Evolutionary conservation across 805 yeast genomes (phyloP).

Genomic region (Suhomyces xylopsoci): DNA sequence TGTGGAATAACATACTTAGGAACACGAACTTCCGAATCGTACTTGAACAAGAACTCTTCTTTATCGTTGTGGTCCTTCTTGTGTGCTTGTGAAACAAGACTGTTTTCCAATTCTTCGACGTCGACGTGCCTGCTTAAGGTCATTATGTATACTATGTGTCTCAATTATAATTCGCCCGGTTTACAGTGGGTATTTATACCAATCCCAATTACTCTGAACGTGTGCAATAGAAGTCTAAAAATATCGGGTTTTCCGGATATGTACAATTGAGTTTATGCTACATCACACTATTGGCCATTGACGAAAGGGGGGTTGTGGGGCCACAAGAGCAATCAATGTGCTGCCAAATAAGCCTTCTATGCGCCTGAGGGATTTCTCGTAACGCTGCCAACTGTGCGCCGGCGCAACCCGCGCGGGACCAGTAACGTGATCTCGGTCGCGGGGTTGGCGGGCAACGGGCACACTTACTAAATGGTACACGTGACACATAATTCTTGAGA

Average conservation of each 20-base stretch:
- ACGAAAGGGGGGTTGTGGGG: neutral
- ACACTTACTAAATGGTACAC: neutral
- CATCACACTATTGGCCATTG: neutral
- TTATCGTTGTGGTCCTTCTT: slow-evolving; percentile 18
- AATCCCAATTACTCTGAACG: neutral
- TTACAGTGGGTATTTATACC: neutral
- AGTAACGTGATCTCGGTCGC: neutral
- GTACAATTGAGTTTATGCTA: neutral
- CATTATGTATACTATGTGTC: slow-evolving; percentile 24
- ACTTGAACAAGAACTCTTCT: slow-evolving; percentile 32
- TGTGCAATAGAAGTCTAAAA: neutral
- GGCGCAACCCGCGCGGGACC: neutral
- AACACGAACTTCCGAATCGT: slow-evolving; percentile 27
- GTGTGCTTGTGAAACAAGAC: slow-evolving; percentile 23
- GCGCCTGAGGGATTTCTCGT: neutral
- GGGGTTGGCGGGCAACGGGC: too few species aligned
- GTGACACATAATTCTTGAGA: neutral
- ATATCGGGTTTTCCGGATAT: neutral
- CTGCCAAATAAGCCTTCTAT: neutral
- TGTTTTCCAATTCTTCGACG: slow-evolving; percentile 39
- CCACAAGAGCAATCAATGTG: neutral
- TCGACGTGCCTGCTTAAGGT: slow-evolving; percentile 45
- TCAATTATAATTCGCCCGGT: neutral
- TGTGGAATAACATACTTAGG: slow-evolving; percentile 64
- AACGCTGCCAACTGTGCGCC: neutral